Evolutionary conservation across 2,329 filamentous ascomycete genomes (phyloP).

Genomic region (Claviceps capensis): DNA sequence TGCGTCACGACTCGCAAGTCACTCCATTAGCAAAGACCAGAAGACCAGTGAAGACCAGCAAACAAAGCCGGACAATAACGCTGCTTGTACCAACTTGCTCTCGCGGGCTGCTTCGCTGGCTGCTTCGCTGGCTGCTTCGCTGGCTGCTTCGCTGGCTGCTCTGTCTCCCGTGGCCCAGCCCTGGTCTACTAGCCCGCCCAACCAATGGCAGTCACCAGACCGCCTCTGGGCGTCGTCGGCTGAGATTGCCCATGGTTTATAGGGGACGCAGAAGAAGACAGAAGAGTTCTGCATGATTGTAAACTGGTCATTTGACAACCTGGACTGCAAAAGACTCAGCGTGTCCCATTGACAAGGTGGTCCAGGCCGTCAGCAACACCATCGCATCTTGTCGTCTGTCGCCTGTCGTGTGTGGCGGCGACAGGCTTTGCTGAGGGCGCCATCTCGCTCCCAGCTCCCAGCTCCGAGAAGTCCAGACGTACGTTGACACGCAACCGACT

Average conservation of each 20-base stretch:
- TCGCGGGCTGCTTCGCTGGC: no score
- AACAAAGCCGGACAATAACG: no score
- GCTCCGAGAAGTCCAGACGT: background rate
- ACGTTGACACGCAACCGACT: background rate
- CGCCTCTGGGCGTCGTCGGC: background rate
- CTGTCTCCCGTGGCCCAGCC: background rate
- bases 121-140: background rate
- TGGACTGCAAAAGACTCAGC: background rate
- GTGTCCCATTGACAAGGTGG: background rate
- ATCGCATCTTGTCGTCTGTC: background rate
- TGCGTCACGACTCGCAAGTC: no score
- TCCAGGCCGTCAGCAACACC: background rate
- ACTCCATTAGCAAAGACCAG: no score
- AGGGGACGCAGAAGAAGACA: background rate
- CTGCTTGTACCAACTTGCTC: no score
- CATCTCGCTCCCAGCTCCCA: background rate
- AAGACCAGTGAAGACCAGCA: no score
- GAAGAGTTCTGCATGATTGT: background rate
- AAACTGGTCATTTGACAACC: background rate
- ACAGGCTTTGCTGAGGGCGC: background rate
- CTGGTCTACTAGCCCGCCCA: background rate
- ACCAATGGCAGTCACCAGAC: background rate
- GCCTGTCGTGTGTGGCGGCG: background rate
- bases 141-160: background rate
- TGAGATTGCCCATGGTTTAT: background rate